Evolutionary conservation across 495 filamentous ascomycete genomes (phyloP).

Genomic region (Penicillium cinerascens): DNA sequence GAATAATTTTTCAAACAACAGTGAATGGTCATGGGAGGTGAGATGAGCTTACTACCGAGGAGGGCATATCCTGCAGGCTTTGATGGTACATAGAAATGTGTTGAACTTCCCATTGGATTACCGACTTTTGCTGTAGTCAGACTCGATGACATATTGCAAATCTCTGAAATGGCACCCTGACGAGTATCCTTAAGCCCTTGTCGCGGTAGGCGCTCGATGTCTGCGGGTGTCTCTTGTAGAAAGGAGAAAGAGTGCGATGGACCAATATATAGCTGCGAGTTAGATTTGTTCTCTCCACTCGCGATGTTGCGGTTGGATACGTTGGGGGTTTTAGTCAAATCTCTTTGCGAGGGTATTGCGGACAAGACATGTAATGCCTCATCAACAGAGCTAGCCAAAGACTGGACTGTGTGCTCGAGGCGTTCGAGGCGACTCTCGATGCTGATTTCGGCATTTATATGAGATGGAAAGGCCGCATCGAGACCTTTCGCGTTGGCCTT

Average conservation of each 20-base stretch:
- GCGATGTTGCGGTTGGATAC: background rate
- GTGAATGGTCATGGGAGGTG: background rate
- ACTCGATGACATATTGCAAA: constrained; percentile 2
- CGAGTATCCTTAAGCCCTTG: background rate
- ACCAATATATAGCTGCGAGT: constrained; percentile 7
- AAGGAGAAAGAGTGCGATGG: constrained; percentile 15
- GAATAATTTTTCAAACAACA: too few relatives aligned
- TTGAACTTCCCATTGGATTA: background rate
- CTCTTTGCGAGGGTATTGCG: background rate
- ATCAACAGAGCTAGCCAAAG: background rate
- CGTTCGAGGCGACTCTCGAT: background rate
- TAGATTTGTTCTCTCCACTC: background rate
- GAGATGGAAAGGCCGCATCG: background rate
- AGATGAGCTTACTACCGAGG: constrained; percentile 4
- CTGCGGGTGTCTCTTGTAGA: constrained; percentile 3
- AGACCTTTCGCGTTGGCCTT: background rate
- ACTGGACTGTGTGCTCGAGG: background rate
- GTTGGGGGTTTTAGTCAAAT: too few relatives aligned
- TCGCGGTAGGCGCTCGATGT: background rate
- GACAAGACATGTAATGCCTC: too few relatives aligned
- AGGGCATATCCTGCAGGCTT: constrained; percentile 7
- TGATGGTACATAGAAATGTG: constrained; percentile 2
- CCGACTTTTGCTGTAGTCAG: background rate
- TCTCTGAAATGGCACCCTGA: constrained; percentile 7
- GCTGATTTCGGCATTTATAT: too few relatives aligned